Base-by-base conservation (phyloP, 176 grass and related monocot genomes). In the Eremochloa ophiuroides region DNA sequence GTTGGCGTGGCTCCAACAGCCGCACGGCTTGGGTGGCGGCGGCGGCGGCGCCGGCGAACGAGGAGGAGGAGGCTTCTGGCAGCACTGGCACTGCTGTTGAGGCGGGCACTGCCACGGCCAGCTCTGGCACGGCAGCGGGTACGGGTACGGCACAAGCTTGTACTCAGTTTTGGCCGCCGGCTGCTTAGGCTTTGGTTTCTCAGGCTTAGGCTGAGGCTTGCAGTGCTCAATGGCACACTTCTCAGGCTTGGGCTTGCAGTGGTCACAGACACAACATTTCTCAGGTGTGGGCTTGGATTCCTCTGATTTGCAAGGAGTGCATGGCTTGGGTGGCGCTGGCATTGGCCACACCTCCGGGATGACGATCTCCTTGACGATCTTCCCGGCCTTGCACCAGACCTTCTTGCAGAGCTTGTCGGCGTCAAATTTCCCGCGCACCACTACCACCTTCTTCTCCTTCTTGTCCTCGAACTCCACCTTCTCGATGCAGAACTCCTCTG, bases 401-500 rank as follows among this genome's bases (percentile, higher is more conserved):
- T 29, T 66, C 67, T 23, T 67, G 81, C 11, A 9, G 43, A 88
- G 75, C 75, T 74, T 67, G 0, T 74, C 47, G 0, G 80, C 13
- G 39, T 79, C 69, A 17, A 84, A 88, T 18, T 84, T 79, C 2
- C 86, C 75, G 12, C 69, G 75, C 29, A 88, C 75, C 41, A 84
- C 42, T n/a, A 88, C 81, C 41, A 84, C 42, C 68, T 84, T 76
- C 37, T 2, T 39, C 46, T 74, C 73, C 1, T 10, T 11, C 81
- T 88, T 88, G 2, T 48, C 69, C 0, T 88, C 86, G 38, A 59
- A 88, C 47, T 88, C 86, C 25, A 39, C 41, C 68, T 79, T 84
- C 39, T 88, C 81, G 81, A 88, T 84, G 39, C 29, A 79, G 20
- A 25, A 88, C 17, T 79, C 75, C 28, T 31, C 86, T 88, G 83